phyloP scores from a whole-genome alignment of 768 basidiomycete genomes.

The Pisolithus tinctorius region DNA sequence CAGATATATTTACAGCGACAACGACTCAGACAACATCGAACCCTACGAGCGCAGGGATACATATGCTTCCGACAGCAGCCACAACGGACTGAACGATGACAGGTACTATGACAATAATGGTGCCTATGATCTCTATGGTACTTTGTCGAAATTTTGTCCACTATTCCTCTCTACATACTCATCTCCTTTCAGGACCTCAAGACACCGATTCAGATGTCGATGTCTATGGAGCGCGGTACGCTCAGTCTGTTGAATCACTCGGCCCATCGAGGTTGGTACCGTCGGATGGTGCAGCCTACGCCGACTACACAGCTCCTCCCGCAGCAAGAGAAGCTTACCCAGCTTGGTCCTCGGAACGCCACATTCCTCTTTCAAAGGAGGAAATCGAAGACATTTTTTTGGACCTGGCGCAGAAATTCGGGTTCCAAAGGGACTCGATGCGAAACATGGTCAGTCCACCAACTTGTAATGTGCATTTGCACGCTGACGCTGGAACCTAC shows the following conservation, averaged over 20 bases:
- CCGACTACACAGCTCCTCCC: conserved; percentile 50
- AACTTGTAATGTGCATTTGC: conserved; percentile 8
- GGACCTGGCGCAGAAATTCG: conserved; percentile 97
- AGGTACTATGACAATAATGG: conserved; percentile 53
- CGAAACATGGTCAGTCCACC: conserved; percentile 71
- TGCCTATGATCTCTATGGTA: conserved; percentile 61
- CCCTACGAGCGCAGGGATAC: conserved; percentile 59
- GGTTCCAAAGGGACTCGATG: conserved; percentile 94
- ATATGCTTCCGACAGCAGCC: conserved; percentile 64
- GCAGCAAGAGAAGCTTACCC: conserved; percentile 81
- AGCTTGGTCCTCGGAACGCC: conserved; percentile 87
- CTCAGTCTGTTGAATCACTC: conserved; percentile 69
- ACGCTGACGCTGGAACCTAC: conserved; percentile 6
- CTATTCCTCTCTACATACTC: conserved; percentile 6
- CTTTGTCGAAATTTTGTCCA: conserved; percentile 12
- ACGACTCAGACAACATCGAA: conserved; percentile 66
- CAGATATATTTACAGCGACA: conserved; percentile 61
- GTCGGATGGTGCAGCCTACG: conserved; percentile 69
- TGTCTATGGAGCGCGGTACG: conserved; percentile 62
- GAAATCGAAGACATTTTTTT: conserved; percentile 99
- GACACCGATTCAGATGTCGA: conserved; percentile 84
- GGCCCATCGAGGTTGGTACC: conserved; percentile 53
- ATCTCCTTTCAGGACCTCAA: conserved; percentile 48
- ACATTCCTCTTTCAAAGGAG: conserved; percentile 97
- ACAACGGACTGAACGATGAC: conserved; percentile 39